phyloP scores from a whole-genome alignment of 2,329 filamentous ascomycete genomes.

The Penicillium thymicola region DNA sequence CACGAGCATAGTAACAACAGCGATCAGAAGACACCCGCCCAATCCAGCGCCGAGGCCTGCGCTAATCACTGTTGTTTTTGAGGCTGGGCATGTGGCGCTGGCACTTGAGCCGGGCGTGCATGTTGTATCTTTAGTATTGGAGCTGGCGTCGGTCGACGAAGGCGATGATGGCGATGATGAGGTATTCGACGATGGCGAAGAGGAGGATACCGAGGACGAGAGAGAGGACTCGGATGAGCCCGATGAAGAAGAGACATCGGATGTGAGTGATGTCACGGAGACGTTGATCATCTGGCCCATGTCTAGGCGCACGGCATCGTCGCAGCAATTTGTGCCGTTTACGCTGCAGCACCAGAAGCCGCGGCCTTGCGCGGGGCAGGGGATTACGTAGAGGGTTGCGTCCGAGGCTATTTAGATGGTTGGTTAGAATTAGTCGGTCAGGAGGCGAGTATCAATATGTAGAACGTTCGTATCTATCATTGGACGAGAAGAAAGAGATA shows the following conservation, averaged over 20 bases:
- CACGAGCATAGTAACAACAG: neutral
- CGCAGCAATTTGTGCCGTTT: neutral
- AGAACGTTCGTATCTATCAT: neutral
- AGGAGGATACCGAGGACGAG: neutral
- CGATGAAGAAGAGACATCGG: neutral
- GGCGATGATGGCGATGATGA: neutral
- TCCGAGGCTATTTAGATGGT: neutral
- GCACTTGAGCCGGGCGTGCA: neutral
- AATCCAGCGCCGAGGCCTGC: neutral
- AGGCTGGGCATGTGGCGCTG: neutral
- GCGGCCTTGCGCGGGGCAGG: neutral
- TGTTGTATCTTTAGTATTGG: neutral
- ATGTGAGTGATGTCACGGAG: neutral
- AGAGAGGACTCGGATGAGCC: neutral
- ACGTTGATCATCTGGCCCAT: slow-evolving; percentile 1
- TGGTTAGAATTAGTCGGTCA: neutral
- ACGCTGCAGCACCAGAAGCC: slow-evolving; percentile 1
- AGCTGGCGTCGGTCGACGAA: neutral
- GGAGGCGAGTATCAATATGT: neutral
- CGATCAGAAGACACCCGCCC: neutral
- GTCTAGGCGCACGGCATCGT: neutral
- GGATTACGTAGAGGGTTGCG: neutral
- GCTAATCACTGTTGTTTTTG: neutral
- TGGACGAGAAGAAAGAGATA: neutral
- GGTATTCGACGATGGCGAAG: neutral